Percentiles rank a stretch among this genome's conserved stretches.
phyloP scores from a whole-genome alignment of 495 filamentous ascomycete species.

The Echria macrotheca region DNA sequence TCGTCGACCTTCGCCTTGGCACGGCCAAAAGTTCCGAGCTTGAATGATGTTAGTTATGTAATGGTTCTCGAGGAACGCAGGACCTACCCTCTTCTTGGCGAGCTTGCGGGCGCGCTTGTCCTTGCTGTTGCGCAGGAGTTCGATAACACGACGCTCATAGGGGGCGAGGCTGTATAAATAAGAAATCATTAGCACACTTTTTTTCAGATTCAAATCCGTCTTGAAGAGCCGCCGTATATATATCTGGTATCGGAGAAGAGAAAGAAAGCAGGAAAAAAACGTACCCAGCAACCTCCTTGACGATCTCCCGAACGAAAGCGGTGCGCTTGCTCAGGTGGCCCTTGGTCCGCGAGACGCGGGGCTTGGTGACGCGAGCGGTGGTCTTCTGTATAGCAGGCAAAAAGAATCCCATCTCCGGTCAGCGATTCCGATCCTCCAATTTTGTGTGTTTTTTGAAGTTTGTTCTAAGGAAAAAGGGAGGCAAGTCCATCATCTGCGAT shows the following conservation, averaged over 20 bases:
- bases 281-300: conserved; percentile 90
- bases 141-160: conserved; percentile 97
- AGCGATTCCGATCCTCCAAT: conserved; percentile 22
- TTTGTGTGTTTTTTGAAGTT: no score
- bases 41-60: conserved; percentile 4
- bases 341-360: conserved; percentile 81
- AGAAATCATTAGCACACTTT: conserved; percentile 14
- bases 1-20: conserved; percentile 99
- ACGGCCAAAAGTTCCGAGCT: conserved; percentile 91
- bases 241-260: neutral
- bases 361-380: conserved; percentile 78
- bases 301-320: conserved; percentile 82
- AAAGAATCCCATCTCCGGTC: conserved; percentile 38
- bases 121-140: conserved; percentile 96
- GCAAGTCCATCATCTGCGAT: conserved; percentile 26
- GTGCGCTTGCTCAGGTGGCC: conserved; percentile 89
- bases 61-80: no score
- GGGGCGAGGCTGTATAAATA: conserved; percentile 62
- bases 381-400: conserved; percentile 64
- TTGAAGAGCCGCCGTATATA: no score
- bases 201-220: neutral
- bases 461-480: no score
- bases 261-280: conserved; percentile 29
- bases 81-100: conserved; percentile 89
- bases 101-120: conserved; percentile 99